Evolutionary conservation across 768 basidiomycete species (phyloP), one percentile per base, ranked within the genome.

Genomic region (Atractiella rhizophila): DNA sequence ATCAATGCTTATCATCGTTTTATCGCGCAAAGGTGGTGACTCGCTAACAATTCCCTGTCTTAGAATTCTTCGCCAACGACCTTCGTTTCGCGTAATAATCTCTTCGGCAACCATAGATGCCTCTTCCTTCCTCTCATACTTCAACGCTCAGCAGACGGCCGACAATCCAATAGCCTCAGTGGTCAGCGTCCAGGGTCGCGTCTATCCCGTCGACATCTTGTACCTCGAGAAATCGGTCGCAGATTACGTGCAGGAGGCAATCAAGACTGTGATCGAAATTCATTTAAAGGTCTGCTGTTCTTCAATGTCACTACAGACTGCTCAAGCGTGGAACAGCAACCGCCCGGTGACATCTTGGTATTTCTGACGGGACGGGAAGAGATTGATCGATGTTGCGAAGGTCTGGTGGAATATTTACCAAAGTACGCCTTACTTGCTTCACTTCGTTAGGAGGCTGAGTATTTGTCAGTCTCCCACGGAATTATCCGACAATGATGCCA

Each of bases 21-120:
- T n/a, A n/a, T n/a, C n/a, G n/a, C n/a, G n/a, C n/a, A n/a, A 21
- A 34, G 34, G 26, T 11, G 24, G 15, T 31, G 23, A 34, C 6
- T 11, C 28, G 29, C 47, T 56, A 37, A 46, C 35, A 3, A 23
- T 33, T 27, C 25, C n/a, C 20, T 13, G 16, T 16, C 18, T 0
- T 54, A 96, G 86, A 57, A 88, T 98, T 42, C 73, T 82, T 26
- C 71, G 74, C 43, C 88, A 91, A 56, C 69, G 91, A 19, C 79
- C 85, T 10, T 73, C 77, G 1, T 69, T 98, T 34, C 69, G 91
- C 20, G 63, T 98, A 26, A 75, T 98, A 28, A 74, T 96, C 25
- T 96, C 91, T 10, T 91, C 85, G 4, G 91, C 91, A 3, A 98
- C 91, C 0, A 71, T 98, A 20, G 91, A 98, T 55, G 88, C 88